These are phyloP conservation scores for Chlorella sp. DNA, from an alignment of 139 green algal species.

Conservation along the genomic window DNA sequence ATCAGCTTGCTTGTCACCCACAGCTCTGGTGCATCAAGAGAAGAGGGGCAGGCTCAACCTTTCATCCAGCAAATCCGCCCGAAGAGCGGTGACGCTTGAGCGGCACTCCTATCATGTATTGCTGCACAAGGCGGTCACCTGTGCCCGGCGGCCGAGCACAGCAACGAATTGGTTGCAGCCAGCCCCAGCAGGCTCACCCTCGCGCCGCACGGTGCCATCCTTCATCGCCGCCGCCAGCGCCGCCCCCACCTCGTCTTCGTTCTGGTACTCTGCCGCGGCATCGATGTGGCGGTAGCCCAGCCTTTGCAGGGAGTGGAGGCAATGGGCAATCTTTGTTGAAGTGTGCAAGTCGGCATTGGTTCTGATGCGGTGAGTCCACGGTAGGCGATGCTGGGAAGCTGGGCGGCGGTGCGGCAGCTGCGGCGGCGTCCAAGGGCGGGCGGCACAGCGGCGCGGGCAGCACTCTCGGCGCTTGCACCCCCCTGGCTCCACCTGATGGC, in stretches of 20 bases:
- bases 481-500: neutral
- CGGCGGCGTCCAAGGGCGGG: neutral
- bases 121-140: neutral
- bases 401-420: too few relatives aligned
- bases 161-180: neutral
- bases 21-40: constrained; percentile 43
- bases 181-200: constrained; percentile 4
- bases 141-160: too few relatives aligned
- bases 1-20: constrained; percentile 80
- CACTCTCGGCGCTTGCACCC: neutral
- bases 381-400: neutral
- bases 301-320: neutral
- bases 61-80: too few relatives aligned
- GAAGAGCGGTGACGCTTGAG: too few relatives aligned
- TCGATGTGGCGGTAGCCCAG: constrained; percentile 61
- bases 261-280: constrained; percentile 52
- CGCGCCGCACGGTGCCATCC: constrained; percentile 46
- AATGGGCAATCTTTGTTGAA: too few relatives aligned
- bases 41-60: neutral
- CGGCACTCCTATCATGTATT: too few relatives aligned
- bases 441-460: neutral
- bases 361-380: too few relatives aligned
- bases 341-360: neutral
- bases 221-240: constrained; percentile 29
- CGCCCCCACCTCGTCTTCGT: constrained; percentile 52